These are phyloP conservation scores for Trichomonas tenax DNA, from an alignment of 208 protist genomes.

Conservation along the genomic window DNA sequence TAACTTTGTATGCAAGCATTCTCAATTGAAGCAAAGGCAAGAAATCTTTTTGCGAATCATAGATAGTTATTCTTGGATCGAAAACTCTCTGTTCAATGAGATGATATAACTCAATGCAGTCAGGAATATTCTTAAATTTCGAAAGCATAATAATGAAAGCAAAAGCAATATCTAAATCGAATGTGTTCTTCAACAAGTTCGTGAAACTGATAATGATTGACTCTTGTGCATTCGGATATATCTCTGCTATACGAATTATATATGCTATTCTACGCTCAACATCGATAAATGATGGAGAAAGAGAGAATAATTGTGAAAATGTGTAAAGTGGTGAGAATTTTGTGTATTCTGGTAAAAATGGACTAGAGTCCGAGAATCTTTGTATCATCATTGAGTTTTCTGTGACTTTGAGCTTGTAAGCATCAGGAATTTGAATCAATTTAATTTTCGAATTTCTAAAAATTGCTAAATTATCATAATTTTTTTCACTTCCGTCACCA, in stretches of 20 bases:
- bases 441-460: not conserved
- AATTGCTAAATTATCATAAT: not conserved
- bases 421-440: not conserved
- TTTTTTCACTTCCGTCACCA: not conserved
- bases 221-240: not conserved
- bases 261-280: not conserved
- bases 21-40: not conserved
- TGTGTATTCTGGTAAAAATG: not conserved
- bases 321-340: not conserved
- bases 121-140: not conserved
- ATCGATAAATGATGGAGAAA: not conserved
- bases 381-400: not conserved
- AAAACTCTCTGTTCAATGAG: not conserved
- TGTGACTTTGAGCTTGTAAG: not conserved
- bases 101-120: not conserved
- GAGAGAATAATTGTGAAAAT: not conserved
- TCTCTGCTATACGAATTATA: not conserved
- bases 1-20: not conserved
- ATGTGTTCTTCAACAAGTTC: not conserved
- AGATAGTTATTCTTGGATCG: not conserved
- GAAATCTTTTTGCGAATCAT: not conserved
- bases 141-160: not conserved
- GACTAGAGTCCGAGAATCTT: not conserved
- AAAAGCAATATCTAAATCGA: not conserved
- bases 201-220: not conserved